phyloP scores from a whole-genome alignment of 495 filamentous ascomycete species.

The Entonaema liquescens region DNA sequence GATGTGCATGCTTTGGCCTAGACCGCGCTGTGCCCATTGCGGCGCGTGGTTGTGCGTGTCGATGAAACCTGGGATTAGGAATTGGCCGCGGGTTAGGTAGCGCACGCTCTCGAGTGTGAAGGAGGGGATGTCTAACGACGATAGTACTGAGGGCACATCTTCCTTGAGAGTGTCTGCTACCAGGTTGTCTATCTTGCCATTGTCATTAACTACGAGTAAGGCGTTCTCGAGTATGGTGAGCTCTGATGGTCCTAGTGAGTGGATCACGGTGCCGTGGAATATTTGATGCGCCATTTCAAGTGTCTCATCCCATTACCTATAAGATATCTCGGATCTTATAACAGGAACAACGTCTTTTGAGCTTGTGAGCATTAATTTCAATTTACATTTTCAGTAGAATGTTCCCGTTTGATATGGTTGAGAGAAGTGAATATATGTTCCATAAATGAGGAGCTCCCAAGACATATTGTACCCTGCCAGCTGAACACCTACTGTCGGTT shows the following conservation, averaged over 20 bases:
- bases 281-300: constrained; percentile 28
- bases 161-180: constrained; percentile 23
- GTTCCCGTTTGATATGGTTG: not conserved
- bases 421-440: not conserved
- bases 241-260: constrained; percentile 51
- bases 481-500: not conserved
- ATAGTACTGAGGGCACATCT: not conserved
- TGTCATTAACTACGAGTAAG: constrained; percentile 52
- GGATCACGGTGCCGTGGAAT: constrained; percentile 64
- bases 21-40: constrained; percentile 68
- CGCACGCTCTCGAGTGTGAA: constrained; percentile 37
- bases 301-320: not conserved
- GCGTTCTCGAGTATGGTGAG: constrained; percentile 61
- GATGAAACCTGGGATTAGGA: constrained; percentile 68
- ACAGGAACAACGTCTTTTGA: not conserved
- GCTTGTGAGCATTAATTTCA: not conserved
- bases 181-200: constrained; percentile 56
- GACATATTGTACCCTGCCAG: not conserved
- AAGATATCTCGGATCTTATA: too few relatives aligned
- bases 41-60: constrained; percentile 74
- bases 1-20: constrained; percentile 65
- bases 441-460: not conserved
- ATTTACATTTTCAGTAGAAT: not conserved
- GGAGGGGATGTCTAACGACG: constrained; percentile 19
- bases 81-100: constrained; percentile 57